These are phyloP conservation scores for Trifolium pratense DNA, from an alignment of 306 rosid genomes.

Conservation along the genomic window DNA sequence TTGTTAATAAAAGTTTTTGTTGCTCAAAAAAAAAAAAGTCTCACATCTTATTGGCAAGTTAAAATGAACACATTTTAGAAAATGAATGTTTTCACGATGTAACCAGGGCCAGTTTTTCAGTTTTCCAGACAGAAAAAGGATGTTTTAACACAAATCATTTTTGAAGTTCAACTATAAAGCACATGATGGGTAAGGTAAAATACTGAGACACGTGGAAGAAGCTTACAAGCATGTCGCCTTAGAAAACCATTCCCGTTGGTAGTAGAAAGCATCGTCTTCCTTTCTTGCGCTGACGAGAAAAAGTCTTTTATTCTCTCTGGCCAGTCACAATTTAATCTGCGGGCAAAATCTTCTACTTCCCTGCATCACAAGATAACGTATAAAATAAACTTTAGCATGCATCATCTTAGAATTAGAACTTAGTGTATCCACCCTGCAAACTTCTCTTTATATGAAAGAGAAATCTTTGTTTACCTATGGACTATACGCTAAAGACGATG, in stretches of 20 bases:
- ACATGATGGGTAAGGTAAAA: slow-evolving; percentile 29
- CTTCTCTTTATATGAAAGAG: slow-evolving; percentile 14
- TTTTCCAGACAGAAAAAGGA: not conserved
- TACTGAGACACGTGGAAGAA: slow-evolving; percentile 15
- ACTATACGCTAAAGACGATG: slow-evolving; percentile 20
- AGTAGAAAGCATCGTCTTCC: slow-evolving; percentile 52
- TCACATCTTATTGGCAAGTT: too few relatives aligned
- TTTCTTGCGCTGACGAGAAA: slow-evolving; percentile 74
- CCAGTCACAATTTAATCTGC: slow-evolving; percentile 94
- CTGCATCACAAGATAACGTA: slow-evolving; percentile 53
- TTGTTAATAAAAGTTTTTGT: too few relatives aligned
- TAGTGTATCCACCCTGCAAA: slow-evolving; percentile 25
- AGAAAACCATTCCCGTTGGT: slow-evolving; percentile 63
- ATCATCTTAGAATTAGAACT: not conserved
- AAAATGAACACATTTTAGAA: too few relatives aligned
- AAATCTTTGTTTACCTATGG: not conserved
- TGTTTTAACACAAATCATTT: slow-evolving; percentile 12
- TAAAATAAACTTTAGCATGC: slow-evolving; percentile 17
- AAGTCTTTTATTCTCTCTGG: slow-evolving; percentile 93
- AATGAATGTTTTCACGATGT: too few relatives aligned
- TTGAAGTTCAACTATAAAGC: slow-evolving; percentile 34
- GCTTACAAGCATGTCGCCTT: slow-evolving; percentile 66
- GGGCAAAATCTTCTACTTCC: slow-evolving; percentile 97
- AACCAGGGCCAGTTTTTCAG: not conserved
- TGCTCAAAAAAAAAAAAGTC: too few relatives aligned